phyloP scores from a whole-genome alignment of 345 rosid species.

The Chamaenerion angustifolium region DNA sequence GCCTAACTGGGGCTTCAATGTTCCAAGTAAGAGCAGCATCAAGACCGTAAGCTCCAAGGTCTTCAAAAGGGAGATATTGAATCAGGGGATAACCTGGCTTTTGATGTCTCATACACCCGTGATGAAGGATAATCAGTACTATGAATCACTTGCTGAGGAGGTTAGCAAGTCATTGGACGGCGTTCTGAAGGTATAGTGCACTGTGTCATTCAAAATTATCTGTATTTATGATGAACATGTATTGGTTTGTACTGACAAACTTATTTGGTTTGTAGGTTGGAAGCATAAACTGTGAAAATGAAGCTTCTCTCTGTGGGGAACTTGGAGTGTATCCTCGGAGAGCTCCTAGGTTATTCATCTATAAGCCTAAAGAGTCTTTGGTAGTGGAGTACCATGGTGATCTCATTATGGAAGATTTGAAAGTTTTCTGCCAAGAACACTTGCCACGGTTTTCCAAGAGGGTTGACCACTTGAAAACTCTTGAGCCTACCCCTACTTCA shows the following conservation, averaged over 20 bases:
- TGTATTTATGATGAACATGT: not conserved
- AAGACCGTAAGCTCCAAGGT: constrained; percentile 33
- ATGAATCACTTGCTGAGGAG: constrained; percentile 50
- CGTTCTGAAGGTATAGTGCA: constrained; percentile 55
- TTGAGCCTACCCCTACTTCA: constrained; percentile 21
- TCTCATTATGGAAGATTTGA: constrained; percentile 37
- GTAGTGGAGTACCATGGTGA: constrained; percentile 64
- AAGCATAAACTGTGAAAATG: constrained; percentile 59
- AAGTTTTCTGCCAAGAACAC: constrained; percentile 61
- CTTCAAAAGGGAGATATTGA: constrained; percentile 50
- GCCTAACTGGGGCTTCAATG: constrained; percentile 31
- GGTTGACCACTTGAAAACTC: constrained; percentile 24
- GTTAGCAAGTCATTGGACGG: constrained; percentile 53
- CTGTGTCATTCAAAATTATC: not conserved
- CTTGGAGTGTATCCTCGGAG: constrained; percentile 36
- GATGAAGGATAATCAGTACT: constrained; percentile 29
- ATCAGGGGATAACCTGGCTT: constrained; percentile 88
- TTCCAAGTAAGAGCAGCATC: constrained; percentile 28
- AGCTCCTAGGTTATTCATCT: constrained; percentile 52
- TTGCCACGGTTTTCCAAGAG: constrained; percentile 64
- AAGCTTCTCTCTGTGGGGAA: constrained; percentile 58
- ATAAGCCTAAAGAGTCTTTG: constrained; percentile 46
- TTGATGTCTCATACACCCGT: constrained; percentile 45
- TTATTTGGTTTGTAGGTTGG: constrained; percentile 41
- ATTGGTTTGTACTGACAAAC: not conserved